Evolutionary conservation across 495 filamentous ascomycete genomes (phyloP).

Genomic region (Annulohypoxylon stygium): DNA sequence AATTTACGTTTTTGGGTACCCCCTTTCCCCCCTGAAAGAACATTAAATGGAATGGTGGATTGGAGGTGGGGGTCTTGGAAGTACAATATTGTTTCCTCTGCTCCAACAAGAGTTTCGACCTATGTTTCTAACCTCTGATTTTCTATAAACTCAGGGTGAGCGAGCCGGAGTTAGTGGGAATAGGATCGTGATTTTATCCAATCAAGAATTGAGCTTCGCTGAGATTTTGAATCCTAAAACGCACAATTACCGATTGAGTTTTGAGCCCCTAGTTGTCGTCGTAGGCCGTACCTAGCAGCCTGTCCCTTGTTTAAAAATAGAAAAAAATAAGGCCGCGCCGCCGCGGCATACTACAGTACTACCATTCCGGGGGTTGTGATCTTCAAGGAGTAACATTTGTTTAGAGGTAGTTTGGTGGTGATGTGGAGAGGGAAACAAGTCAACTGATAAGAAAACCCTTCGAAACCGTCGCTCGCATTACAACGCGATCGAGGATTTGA

Average conservation of each 20-base stretch:
- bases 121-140: conserved; percentile 35
- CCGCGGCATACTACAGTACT: conserved; percentile 26
- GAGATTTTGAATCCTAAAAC: conserved; percentile 35
- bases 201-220: conserved; percentile 28
- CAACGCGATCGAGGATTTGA: conserved; percentile 29
- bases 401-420: background rate
- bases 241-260: conserved; percentile 30
- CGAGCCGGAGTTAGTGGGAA: conserved; percentile 30
- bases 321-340: conserved; percentile 17
- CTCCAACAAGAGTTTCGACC: conserved; percentile 20
- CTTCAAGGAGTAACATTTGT: conserved; percentile 11
- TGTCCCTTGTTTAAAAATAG: conserved; percentile 42
- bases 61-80: conserved; percentile 23
- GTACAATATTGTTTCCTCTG: background rate
- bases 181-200: conserved; percentile 26
- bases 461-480: conserved; percentile 12
- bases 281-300: background rate
- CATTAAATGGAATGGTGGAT: conserved; percentile 5
- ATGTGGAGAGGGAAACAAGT: conserved; percentile 7
- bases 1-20: conserved; percentile 20
- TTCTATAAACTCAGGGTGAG: conserved; percentile 39
- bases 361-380: conserved; percentile 23
- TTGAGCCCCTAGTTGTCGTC: conserved; percentile 22
- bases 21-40: conserved; percentile 16
- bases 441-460: conserved; percentile 27